These are phyloP conservation scores for Phaffomyces thermotolerans DNA, from an alignment of 805 yeast species.

Conservation along the genomic window DNA sequence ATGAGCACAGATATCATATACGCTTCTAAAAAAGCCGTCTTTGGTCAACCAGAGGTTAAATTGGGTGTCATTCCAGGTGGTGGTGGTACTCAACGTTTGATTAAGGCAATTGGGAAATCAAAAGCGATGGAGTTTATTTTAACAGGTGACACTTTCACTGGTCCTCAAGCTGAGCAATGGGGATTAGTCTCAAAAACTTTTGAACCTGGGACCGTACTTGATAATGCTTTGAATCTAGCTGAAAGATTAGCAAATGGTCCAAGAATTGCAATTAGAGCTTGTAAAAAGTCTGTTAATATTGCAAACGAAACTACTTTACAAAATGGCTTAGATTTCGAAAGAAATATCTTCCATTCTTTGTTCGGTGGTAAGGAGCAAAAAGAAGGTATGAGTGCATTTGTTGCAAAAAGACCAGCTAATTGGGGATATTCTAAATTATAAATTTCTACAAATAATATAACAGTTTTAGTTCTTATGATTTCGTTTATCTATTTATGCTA, in stretches of 20 bases:
- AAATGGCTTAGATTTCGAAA: slow-evolving; percentile 36
- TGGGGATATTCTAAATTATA: slow-evolving; percentile 18
- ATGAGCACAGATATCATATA: slow-evolving; percentile 44
- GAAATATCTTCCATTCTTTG: slow-evolving; percentile 37
- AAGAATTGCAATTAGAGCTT: slow-evolving; percentile 37
- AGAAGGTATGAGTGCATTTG: slow-evolving; percentile 46
- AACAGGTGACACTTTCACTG: slow-evolving; percentile 39
- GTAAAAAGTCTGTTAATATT: slow-evolving; percentile 37
- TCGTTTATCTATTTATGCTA: slow-evolving; percentile 38
- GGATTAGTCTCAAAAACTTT: slow-evolving; percentile 39
- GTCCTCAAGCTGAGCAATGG: slow-evolving; percentile 39
- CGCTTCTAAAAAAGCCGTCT: slow-evolving; percentile 39
- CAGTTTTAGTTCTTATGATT: no score
- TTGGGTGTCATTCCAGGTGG: slow-evolving; percentile 46
- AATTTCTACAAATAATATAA: background rate
- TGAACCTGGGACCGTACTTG: slow-evolving; percentile 32
- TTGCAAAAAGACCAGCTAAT: slow-evolving; percentile 36
- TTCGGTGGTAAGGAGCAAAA: slow-evolving; percentile 40
- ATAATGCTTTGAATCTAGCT: slow-evolving; percentile 39
- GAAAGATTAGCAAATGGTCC: slow-evolving; percentile 33
- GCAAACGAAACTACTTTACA: slow-evolving; percentile 31
- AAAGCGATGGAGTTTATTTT: slow-evolving; percentile 42
- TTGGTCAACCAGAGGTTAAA: slow-evolving; percentile 51
- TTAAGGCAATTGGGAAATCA: slow-evolving; percentile 41
- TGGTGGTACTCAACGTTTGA: slow-evolving; percentile 48